These are phyloP conservation scores for Ruellia speciosa DNA, from an alignment of 305 asterid species.

Conservation along the genomic window DNA sequence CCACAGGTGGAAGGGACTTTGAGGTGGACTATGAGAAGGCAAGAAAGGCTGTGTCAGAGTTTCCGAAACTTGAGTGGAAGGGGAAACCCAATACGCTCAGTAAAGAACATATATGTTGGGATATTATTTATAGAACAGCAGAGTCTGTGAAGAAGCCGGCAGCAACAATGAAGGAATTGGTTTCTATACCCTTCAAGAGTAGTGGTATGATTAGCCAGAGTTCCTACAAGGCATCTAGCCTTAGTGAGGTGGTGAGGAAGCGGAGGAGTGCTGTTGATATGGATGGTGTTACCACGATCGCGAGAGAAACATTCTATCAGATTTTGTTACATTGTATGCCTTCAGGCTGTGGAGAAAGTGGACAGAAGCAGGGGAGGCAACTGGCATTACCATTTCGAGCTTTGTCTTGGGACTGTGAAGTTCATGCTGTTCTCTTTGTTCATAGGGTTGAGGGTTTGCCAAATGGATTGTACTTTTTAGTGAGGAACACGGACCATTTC, in stretches of 20 bases:
- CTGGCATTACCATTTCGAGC: conserved; percentile 67
- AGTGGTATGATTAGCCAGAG: conserved; percentile 38
- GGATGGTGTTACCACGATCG: conserved; percentile 66
- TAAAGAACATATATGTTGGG: conserved; percentile 84
- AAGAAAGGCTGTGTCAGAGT: conserved; percentile 27
- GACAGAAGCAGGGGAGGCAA: conserved; percentile 49
- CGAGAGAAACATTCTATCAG: conserved; percentile 71
- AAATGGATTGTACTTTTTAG: conserved; percentile 69
- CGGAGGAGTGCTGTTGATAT: conserved; percentile 94
- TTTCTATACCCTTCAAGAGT: conserved; percentile 36
- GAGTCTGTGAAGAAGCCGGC: conserved; percentile 59
- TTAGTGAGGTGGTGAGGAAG: conserved; percentile 66
- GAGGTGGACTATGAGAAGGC: conserved; percentile 57
- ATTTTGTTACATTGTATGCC: conserved; percentile 79
- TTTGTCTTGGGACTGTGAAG: conserved; percentile 70
- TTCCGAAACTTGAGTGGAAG: conserved; percentile 55
- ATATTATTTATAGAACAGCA: conserved; percentile 66
- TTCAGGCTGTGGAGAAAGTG: conserved; percentile 38
- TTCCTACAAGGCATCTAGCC: conserved; percentile 46
- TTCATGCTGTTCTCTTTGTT: conserved; percentile 75
- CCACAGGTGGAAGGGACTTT: conserved; percentile 34
- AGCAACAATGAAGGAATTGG: conserved; percentile 23
- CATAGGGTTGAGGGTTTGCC: conserved; percentile 79
- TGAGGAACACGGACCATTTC: conserved; percentile 70
- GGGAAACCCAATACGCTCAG: conserved; percentile 79